Evolutionary conservation across 768 basidiomycete species (phyloP).

Genomic region (Boletus fagicola): DNA sequence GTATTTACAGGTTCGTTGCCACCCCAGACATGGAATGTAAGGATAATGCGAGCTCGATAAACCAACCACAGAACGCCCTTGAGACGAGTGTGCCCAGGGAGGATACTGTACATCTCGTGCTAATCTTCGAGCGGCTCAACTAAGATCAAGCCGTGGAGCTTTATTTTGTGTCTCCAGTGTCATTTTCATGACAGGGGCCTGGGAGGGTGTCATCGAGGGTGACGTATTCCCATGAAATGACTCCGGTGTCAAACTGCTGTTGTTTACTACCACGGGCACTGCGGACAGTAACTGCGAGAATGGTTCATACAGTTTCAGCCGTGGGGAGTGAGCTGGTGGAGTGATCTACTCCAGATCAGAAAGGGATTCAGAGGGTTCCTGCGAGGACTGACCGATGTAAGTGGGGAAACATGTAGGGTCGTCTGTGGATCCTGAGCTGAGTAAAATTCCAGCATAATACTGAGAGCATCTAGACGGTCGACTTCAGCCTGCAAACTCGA

Average conservation of each 20-base stretch:
- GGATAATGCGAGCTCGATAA: not conserved
- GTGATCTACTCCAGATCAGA: conserved; percentile 40
- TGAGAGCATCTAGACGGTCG: conserved; percentile 50
- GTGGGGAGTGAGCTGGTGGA: conserved; percentile 43
- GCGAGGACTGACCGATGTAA: conserved; percentile 47
- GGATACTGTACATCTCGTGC: not conserved
- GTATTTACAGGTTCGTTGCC: conserved; percentile 5
- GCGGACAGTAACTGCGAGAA: conserved; percentile 33
- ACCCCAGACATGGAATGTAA: not conserved
- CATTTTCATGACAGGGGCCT: conserved; percentile 13
- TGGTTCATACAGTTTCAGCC: conserved; percentile 42
- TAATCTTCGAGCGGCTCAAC: conserved; percentile 14
- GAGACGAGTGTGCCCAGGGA: not conserved
- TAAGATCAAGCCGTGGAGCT: conserved; percentile 27
- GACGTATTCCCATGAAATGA: conserved; percentile 61
- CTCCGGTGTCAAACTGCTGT: conserved; percentile 50
- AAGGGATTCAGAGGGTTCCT: not conserved
- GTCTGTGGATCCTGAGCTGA: conserved; percentile 53
- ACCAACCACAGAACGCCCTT: not conserved
- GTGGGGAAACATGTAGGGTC: conserved; percentile 49
- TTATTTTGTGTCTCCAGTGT: conserved; percentile 19
- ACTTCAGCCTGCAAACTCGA: conserved; percentile 1
- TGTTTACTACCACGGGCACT: conserved; percentile 28
- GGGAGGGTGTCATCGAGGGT: conserved; percentile 38
- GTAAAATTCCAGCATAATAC: conserved; percentile 73